These are phyloP conservation scores for Xylogone sp. DNA, from an alignment of 2,329 filamentous ascomycete genomes.

Conservation along the genomic window DNA sequence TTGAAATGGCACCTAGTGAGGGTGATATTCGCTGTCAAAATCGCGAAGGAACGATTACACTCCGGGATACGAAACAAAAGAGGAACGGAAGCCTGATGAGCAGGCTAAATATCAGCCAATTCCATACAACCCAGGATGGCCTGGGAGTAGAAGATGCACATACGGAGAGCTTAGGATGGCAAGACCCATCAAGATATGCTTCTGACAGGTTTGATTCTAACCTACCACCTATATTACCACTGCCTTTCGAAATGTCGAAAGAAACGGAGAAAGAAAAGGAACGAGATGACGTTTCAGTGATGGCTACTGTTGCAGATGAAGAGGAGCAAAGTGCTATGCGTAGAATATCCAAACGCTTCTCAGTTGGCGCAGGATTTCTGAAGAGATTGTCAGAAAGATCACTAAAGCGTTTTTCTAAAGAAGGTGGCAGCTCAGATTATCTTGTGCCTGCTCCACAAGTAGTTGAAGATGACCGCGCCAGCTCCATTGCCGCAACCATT, in stretches of 20 bases:
- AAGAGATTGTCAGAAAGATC: constrained; percentile 17
- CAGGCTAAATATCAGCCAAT: not conserved
- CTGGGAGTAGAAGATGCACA: constrained; percentile 24
- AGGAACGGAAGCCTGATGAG: not conserved
- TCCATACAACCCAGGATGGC: not conserved
- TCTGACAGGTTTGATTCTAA: constrained; percentile 29
- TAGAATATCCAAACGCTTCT: constrained; percentile 46
- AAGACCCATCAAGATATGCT: constrained; percentile 22
- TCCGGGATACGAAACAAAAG: not conserved
- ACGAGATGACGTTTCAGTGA: constrained; percentile 55
- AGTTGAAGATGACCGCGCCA: constrained; percentile 34
- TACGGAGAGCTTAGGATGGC: constrained; percentile 22
- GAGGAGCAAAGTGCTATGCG: constrained; percentile 54
- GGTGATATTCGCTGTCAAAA: constrained; percentile 19
- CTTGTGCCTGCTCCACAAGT: constrained; percentile 35
- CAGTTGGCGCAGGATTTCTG: constrained; percentile 39
- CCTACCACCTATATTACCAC: constrained; percentile 55
- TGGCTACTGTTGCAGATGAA: constrained; percentile 65
- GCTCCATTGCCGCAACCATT: constrained; percentile 55
- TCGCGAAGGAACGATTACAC: not conserved
- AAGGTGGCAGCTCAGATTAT: constrained; percentile 35
- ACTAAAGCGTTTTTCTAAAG: constrained; percentile 21
- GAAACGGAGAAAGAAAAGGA: constrained; percentile 39
- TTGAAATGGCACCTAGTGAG: constrained; percentile 52
- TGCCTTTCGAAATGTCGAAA: constrained; percentile 60